A percentile compares a stretch with the other conserved stretches of the same genome.
phyloP scores from a whole-genome alignment of 2,329 filamentous ascomycete genomes.

The Macrophomina tecta region DNA sequence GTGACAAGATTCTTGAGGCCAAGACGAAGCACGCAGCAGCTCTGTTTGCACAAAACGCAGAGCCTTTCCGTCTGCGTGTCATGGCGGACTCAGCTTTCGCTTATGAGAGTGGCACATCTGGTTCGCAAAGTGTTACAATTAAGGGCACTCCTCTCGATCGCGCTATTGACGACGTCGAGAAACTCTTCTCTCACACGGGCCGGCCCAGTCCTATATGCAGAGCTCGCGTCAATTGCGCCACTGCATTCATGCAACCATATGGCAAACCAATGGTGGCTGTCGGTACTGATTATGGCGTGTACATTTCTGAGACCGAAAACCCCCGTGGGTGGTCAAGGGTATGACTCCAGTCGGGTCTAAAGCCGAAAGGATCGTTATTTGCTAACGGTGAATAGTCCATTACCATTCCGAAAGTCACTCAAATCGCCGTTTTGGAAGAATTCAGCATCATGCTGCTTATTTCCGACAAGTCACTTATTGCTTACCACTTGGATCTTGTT shows the following conservation, averaged over 20 bases:
- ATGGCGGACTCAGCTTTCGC: conserved; percentile 92
- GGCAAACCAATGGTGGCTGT: conserved; percentile 90
- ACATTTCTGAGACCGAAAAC: conserved; percentile 84
- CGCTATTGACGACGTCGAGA: conserved; percentile 87
- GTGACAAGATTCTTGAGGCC: conserved; percentile 88
- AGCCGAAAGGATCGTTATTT: conserved; percentile 14
- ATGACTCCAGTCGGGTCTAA: conserved; percentile 47
- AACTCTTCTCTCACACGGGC: conserved; percentile 68
- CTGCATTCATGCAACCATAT: conserved; percentile 80
- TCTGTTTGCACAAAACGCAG: conserved; percentile 88
- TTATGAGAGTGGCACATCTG: conserved; percentile 67
- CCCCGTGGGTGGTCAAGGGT: conserved; percentile 91
- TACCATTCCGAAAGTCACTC: conserved; percentile 77
- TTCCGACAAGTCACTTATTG: conserved; percentile 87
- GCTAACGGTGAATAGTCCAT: conserved; percentile 65
- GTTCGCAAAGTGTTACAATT: conserved; percentile 73
- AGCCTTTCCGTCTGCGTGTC: conserved; percentile 90
- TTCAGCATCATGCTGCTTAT: conserved; percentile 93
- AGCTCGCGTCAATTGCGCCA: conserved; percentile 89
- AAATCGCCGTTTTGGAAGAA: conserved; percentile 93
- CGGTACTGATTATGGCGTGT: conserved; percentile 94
- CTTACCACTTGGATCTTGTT: conserved; percentile 90
- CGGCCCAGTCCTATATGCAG: conserved; percentile 80
- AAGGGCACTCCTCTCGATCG: conserved; percentile 90
- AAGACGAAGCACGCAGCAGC: conserved; percentile 93